phyloP scores from a whole-genome alignment of 2,329 filamentous ascomycete genomes.

The Zymoseptoria ardabiliae region DNA sequence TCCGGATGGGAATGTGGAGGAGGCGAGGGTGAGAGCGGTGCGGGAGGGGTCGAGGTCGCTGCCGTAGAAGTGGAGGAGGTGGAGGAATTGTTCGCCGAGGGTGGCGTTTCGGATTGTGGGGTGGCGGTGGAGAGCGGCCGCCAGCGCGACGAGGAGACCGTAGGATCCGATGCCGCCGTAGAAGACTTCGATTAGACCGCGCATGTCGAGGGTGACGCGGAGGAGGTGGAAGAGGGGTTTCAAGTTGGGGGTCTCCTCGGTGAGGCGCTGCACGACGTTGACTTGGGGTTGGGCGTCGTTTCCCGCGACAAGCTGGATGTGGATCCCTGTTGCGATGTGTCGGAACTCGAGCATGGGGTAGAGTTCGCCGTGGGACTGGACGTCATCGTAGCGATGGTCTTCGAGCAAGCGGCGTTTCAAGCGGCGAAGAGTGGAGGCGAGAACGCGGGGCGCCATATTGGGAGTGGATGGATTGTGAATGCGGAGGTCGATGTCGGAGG shows the following conservation, averaged over 20 bases:
- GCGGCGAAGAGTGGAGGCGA: not conserved
- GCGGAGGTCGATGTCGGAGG: conserved; percentile 50
- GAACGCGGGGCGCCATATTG: conserved; percentile 7
- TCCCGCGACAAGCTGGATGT: conserved; percentile 46
- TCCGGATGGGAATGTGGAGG: not conserved
- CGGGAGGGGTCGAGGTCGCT: conserved; percentile 31
- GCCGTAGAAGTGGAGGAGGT: conserved; percentile 45
- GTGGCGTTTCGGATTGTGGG: conserved; percentile 10
- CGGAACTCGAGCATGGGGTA: conserved; percentile 37
- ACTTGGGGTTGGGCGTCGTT: conserved; percentile 35
- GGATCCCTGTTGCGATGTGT: conserved; percentile 43
- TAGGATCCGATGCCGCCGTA: conserved; percentile 48
- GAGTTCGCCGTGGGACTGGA: conserved; percentile 14
- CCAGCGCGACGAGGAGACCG: conserved; percentile 50
- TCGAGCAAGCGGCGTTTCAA: not conserved
- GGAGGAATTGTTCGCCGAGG: conserved; percentile 39
- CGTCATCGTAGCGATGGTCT: not conserved
- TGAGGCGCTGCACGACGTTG: conserved; percentile 40
- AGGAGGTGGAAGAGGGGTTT: conserved; percentile 43
- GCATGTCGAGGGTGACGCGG: conserved; percentile 45
- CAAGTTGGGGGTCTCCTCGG: conserved; percentile 44
- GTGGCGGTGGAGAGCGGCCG: conserved; percentile 38
- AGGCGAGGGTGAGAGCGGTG: not conserved
- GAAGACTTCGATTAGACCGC: conserved; percentile 42
- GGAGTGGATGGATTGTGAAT: conserved; percentile 27